Conservation (phyloP, 2,329 filamentous ascomycete genomes). For the Didymellaceae sp. region DNA sequence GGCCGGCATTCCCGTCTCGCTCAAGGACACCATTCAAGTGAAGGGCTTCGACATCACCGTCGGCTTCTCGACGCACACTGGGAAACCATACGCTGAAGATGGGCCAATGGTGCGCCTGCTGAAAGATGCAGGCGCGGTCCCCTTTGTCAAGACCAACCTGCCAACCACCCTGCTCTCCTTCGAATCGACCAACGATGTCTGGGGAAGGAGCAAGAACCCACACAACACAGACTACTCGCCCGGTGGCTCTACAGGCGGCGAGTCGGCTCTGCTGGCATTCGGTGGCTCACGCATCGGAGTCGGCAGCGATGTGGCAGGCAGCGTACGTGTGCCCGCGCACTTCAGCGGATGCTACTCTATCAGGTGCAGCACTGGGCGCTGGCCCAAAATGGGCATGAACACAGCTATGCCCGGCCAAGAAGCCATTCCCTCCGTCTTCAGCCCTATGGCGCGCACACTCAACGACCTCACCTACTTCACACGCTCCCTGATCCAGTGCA, state of each 20-base stretch:
- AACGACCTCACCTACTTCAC: slow-evolving; percentile 86
- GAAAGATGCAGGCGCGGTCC: slow-evolving; percentile 86
- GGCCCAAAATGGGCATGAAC: slow-evolving; percentile 82
- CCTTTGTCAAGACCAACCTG: slow-evolving; percentile 91
- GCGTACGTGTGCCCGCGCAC: slow-evolving; percentile 84
- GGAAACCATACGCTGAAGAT: slow-evolving; percentile 70
- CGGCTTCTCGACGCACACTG: slow-evolving; percentile 76
- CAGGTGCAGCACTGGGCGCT: slow-evolving; percentile 85
- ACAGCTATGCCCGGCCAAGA: slow-evolving; percentile 95
- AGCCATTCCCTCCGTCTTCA: slow-evolving; percentile 86
- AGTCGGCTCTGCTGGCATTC: slow-evolving; percentile 80
- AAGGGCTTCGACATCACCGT: slow-evolving; percentile 83
- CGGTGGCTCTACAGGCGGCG: slow-evolving; percentile 86
- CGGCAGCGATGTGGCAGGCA: slow-evolving; percentile 89
- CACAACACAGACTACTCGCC: slow-evolving; percentile 85
- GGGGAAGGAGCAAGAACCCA: slow-evolving; percentile 83
- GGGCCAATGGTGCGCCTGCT: slow-evolving; percentile 76
- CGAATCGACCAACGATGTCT: slow-evolving; percentile 79
- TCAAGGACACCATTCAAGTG: slow-evolving; percentile 80
- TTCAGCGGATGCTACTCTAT: slow-evolving; percentile 89
- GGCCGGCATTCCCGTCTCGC: slow-evolving; percentile 82
- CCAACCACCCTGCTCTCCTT: slow-evolving; percentile 88
- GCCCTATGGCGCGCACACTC: slow-evolving; percentile 87
- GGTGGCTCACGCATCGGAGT: slow-evolving; percentile 86
- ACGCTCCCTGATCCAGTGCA: slow-evolving; percentile 75